phyloP scores from a whole-genome alignment of 306 rosid species.

The Cucurbita moschata region DNA sequence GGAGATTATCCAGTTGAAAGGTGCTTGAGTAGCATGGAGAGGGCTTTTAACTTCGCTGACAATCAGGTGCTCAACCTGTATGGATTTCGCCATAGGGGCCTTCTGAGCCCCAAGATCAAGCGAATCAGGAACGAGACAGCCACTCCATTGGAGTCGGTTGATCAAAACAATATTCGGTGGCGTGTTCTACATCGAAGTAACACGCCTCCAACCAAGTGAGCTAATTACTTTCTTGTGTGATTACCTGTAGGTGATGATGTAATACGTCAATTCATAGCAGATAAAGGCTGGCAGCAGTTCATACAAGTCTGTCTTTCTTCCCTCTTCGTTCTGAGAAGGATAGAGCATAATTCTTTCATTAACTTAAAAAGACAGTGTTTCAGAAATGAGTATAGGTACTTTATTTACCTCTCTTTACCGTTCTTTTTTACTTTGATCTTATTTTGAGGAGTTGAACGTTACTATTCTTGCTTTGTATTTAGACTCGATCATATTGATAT shows the following conservation, averaged over 20 bases:
- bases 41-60: slow-evolving; percentile 94
- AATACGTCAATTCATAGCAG: slow-evolving; percentile 9
- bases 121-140: slow-evolving; percentile 81
- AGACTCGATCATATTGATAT: neutral
- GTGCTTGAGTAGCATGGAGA: slow-evolving; percentile 92
- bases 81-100: slow-evolving; percentile 81
- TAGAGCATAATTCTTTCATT: slow-evolving; percentile 49
- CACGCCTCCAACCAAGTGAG: slow-evolving; percentile 38
- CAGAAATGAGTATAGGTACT: slow-evolving; percentile 1
- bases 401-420: neutral
- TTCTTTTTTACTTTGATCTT: neutral
- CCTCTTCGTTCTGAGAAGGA: slow-evolving; percentile 24
- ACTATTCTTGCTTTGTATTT: slow-evolving; percentile 7
- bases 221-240: neutral
- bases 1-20: slow-evolving; percentile 94
- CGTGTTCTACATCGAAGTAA: slow-evolving; percentile 18
- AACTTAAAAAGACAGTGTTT: slow-evolving; percentile 1
- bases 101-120: slow-evolving; percentile 87
- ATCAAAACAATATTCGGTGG: slow-evolving; percentile 69
- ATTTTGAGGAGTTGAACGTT: neutral
- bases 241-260: slow-evolving; percentile 23
- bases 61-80: slow-evolving; percentile 84
- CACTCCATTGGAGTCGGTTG: slow-evolving; percentile 60
- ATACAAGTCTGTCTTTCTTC: neutral
- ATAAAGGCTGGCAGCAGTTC: slow-evolving; percentile 7